Conservation (phyloP, 2,329 filamentous ascomycete species). For the Fusarium brevicatenulatum region DNA sequence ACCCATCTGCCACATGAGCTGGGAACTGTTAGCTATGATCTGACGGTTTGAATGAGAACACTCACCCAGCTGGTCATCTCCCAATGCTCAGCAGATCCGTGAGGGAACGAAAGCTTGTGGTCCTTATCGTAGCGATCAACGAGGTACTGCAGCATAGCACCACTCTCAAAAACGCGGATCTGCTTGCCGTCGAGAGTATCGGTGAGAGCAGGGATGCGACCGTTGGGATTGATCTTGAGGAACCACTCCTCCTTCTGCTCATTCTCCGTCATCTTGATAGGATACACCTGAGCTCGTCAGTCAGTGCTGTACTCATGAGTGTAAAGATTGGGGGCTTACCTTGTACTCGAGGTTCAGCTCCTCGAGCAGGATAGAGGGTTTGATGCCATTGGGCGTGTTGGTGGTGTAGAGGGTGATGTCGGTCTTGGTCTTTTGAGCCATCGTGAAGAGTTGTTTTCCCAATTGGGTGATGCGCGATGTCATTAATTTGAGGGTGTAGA, state of each 20-base stretch:
- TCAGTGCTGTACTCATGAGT: not conserved
- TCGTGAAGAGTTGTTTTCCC: constrained; percentile 43
- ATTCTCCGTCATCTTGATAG: constrained; percentile 78
- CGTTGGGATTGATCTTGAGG: constrained; percentile 91
- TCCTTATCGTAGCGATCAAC: constrained; percentile 83
- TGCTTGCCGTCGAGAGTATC: constrained; percentile 81
- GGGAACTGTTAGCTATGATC: not conserved
- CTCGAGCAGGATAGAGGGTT: constrained; percentile 86
- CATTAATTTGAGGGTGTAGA: constrained; percentile 23
- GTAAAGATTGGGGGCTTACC: constrained; percentile 48
- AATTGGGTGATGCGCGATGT: constrained; percentile 42
- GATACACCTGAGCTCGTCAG: constrained; percentile 55
- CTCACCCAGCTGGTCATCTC: constrained; percentile 81
- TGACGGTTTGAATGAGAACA: not conserved
- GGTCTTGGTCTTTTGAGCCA: constrained; percentile 53
- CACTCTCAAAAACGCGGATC: constrained; percentile 84
- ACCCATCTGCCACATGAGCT: constrained; percentile 79
- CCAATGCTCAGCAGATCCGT: constrained; percentile 77
- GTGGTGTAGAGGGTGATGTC: constrained; percentile 85
- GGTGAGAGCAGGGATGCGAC: constrained; percentile 87
- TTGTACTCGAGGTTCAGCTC: constrained; percentile 87
- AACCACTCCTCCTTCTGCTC: constrained; percentile 90
- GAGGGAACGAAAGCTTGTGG: constrained; percentile 83
- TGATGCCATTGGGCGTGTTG: constrained; percentile 89
- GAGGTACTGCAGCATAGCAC: constrained; percentile 85